phyloP scores from a whole-genome alignment of 345 rosid genomes.

The Brassica juncea region DNA sequence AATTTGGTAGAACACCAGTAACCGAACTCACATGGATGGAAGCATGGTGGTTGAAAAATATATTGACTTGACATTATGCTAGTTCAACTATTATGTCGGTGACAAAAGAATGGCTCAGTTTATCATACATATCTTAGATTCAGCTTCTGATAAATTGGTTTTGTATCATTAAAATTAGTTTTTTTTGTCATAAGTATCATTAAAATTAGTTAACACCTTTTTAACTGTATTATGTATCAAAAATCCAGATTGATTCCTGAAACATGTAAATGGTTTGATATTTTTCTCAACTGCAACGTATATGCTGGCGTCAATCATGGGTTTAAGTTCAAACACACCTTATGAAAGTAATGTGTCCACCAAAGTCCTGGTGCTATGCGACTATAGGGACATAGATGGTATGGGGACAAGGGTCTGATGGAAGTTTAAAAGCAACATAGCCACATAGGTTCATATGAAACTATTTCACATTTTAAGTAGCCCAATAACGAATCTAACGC shows the following conservation, averaged over 20 bases:
- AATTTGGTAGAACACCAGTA: conserved; percentile 31
- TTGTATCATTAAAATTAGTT: neutral
- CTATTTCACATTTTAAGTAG: neutral
- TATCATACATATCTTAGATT: neutral
- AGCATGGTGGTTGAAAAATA: conserved; percentile 1
- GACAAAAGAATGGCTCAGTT: neutral
- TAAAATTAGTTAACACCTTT: neutral
- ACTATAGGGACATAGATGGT: neutral
- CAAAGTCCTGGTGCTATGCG: neutral
- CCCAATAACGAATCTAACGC: conserved; percentile 4
- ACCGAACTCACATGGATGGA: conserved; percentile 7
- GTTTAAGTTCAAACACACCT: neutral
- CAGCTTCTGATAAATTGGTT: neutral
- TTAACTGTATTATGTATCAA: neutral
- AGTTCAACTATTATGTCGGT: conserved; percentile 30
- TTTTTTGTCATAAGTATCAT: neutral
- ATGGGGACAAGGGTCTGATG: neutral
- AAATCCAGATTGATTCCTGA: neutral
- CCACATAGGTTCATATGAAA: neutral
- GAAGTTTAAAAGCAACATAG: neutral
- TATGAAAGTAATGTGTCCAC: neutral
- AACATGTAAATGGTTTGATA: neutral
- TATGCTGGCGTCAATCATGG: conserved; percentile 1
- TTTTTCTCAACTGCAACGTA: neutral
- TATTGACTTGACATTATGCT: conserved; percentile 24